Conservation (phyloP, 1,139 yeast species). For the Yamadazyma trypodendri region DNA sequence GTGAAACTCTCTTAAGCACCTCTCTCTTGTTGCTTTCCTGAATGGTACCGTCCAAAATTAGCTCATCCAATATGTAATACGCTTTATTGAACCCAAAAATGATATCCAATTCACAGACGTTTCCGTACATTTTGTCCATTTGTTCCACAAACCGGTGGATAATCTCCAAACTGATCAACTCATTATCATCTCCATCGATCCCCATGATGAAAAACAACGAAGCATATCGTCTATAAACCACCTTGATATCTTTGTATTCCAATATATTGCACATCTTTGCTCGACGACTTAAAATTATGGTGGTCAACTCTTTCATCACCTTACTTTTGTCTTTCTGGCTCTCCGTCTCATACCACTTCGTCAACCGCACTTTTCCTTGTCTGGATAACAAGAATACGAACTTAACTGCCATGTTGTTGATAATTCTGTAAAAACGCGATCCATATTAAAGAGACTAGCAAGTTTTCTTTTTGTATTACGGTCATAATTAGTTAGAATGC, state of each 20-base stretch:
- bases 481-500: constrained; percentile 8
- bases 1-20: constrained; percentile 70
- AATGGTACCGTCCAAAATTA: constrained; percentile 77
- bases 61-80: constrained; percentile 86
- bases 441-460: background rate
- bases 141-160: constrained; percentile 94
- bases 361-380: constrained; percentile 90
- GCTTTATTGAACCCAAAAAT: constrained; percentile 95
- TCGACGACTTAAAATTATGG: constrained; percentile 78
- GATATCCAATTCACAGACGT: constrained; percentile 90
- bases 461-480: background rate
- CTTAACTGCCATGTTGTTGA: constrained; percentile 59
- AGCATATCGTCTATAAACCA: constrained; percentile 90
- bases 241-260: constrained; percentile 85
- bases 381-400: constrained; percentile 81
- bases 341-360: constrained; percentile 88
- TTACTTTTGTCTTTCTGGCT: constrained; percentile 81
- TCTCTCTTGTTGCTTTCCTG: constrained; percentile 84
- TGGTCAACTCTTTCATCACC: constrained; percentile 82
- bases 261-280: constrained; percentile 96
- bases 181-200: constrained; percentile 81
- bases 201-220: constrained; percentile 89
- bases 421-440: background rate
- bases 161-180: constrained; percentile 77
- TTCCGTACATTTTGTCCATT: constrained; percentile 96